Percentiles rank a stretch among this genome's conserved stretches.
Evolutionary conservation across 306 rosid species (phyloP).

Genomic region (Vigna angularis): DNA sequence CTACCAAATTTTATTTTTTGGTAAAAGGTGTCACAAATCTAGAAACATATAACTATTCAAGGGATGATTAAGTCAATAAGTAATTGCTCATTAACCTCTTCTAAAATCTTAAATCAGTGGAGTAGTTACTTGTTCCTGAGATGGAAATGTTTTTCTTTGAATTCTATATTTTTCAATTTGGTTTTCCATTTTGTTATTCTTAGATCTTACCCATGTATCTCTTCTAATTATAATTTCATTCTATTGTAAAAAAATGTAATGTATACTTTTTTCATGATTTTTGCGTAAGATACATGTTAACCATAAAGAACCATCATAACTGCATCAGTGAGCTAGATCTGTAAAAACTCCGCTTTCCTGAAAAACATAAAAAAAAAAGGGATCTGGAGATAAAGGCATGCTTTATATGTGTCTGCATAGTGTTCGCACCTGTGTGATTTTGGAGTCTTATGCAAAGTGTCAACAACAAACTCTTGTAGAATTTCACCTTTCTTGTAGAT

Average conservation of each 20-base stretch:
- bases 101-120: neutral
- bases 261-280: neutral
- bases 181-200: neutral
- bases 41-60: neutral
- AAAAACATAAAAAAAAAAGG: neutral
- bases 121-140: neutral
- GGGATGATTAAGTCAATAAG: neutral
- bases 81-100: neutral
- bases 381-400: neutral
- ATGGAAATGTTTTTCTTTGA: too few relatives aligned
- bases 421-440: neutral
- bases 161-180: neutral
- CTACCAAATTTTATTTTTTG: neutral
- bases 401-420: neutral
- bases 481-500: constrained; percentile 38
- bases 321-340: neutral
- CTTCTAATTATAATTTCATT: constrained; percentile 10
- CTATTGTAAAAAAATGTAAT: neutral
- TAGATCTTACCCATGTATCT: constrained; percentile 1
- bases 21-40: neutral
- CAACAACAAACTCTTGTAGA: constrained; percentile 17
- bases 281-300: constrained; percentile 16
- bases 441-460: neutral
- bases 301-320: constrained; percentile 5
- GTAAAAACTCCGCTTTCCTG: neutral